Evolutionary conservation across 1,139 yeast species (phyloP), one percentile per base, ranked within the genome.

Genomic region (Sugiyamaella neomexicana): DNA sequence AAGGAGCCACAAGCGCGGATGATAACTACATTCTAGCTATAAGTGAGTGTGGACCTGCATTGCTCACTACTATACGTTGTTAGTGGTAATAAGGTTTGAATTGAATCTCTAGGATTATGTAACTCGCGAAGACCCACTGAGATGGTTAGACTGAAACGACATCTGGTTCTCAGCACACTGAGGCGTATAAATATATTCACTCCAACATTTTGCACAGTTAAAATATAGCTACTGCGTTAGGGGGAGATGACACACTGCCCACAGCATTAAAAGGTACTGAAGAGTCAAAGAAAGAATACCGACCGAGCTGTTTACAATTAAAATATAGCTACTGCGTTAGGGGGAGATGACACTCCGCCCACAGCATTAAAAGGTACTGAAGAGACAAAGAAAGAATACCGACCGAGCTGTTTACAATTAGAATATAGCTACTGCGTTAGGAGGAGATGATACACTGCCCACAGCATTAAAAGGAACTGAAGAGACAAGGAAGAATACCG

Each of bases 271-370:
- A 55, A 2, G 72, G 72, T 5, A 60, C 65, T 27, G 67, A 62
- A 15, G 66, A 55, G 39, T 69, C 54, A 56, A 68, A 66, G 59
- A 59, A 68, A 69, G 62, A 52, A 57, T 60, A 68, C 27, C 68
- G 52, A 17, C 58, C 58, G 20, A 55, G 56, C 38, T 51, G 48
- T 32, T 57, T 50, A 20, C 5, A 20, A 20, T 42, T 56, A 66
- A 46, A 68, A 65, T 29, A 68, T 65, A 10, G 71, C 71, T 43
- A 68, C 60, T 4, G 69, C 69, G 46, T 67, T 69, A 1, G 70
- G 67, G 2, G 70, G 61, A 17, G 68, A 58, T 6, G 71, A 64
- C 9, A 68, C 69, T n/a, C 72, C 72, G 8, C 69, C 68, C 5
- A 58, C 58, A 7, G 63, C 62, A 46, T 67, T 65, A 53, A 68